Evolutionary conservation across 2,329 filamentous ascomycete species (phyloP).

Genomic region (Neobulgaria alba): DNA sequence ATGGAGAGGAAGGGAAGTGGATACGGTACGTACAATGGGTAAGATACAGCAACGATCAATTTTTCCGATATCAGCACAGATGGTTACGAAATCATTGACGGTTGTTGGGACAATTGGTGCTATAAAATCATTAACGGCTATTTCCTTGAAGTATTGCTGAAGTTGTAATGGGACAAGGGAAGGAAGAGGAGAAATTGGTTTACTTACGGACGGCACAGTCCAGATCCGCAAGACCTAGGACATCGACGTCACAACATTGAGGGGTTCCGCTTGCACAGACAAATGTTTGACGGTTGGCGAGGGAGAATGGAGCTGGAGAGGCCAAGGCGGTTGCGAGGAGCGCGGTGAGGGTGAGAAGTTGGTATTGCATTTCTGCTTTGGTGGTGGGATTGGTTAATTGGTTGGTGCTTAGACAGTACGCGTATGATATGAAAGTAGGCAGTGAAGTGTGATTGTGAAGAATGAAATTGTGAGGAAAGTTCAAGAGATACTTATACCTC

Average conservation of each 20-base stretch:
- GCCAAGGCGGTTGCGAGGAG: background rate
- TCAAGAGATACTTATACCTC: background rate
- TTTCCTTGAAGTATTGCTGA: too few relatives aligned
- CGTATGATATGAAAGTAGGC: background rate
- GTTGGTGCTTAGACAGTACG: background rate
- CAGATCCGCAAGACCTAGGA: constrained; percentile 48
- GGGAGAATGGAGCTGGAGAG: constrained; percentile 19
- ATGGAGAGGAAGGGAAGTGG: background rate
- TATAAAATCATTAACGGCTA: constrained; percentile 7
- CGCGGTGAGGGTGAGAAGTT: background rate
- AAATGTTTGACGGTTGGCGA: constrained; percentile 30
- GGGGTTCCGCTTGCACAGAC: constrained; percentile 37
- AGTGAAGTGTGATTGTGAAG: background rate
- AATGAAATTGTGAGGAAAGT: background rate
- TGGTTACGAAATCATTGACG: constrained; percentile 32
- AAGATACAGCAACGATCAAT: constrained; percentile 46
- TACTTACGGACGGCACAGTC: constrained; percentile 47
- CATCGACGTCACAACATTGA: constrained; percentile 54
- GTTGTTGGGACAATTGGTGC: constrained; percentile 32
- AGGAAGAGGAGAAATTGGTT: background rate
- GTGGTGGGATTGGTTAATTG: background rate
- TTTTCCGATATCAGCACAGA: constrained; percentile 24
- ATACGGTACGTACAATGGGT: constrained; percentile 38
- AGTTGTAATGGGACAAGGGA: too few relatives aligned
- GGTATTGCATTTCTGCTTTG: background rate